Evolutionary conservation across 495 filamentous ascomycete genomes (phyloP).

Genomic region (Hypoxylon fuscum): DNA sequence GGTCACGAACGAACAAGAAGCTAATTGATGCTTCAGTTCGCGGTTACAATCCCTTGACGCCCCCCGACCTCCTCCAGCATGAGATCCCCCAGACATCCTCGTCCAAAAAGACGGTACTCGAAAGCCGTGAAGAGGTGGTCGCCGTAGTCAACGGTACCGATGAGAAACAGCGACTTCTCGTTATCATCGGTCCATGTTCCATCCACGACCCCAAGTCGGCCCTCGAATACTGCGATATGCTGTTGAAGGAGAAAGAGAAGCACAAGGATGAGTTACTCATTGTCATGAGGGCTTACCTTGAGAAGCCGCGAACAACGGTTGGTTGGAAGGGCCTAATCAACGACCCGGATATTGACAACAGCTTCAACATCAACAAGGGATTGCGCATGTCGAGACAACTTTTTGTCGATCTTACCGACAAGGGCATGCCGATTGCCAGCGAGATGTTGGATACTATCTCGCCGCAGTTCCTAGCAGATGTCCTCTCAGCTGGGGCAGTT

Average conservation of each 20-base stretch:
- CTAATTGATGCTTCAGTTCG: slow-evolving; percentile 64
- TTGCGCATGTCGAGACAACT: slow-evolving; percentile 86
- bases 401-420: slow-evolving; percentile 92
- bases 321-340: slow-evolving; percentile 99
- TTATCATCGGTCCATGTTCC: slow-evolving; percentile 95
- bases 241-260: slow-evolving; percentile 86
- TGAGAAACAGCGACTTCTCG: slow-evolving; percentile 77
- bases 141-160: slow-evolving; percentile 83
- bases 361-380: slow-evolving; percentile 99
- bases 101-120: slow-evolving; percentile 81
- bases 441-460: slow-evolving; percentile 99
- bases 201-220: slow-evolving; percentile 96
- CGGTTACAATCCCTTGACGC: slow-evolving; percentile 92
- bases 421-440: slow-evolving; percentile 97
- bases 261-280: slow-evolving; percentile 90
- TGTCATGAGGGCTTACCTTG: slow-evolving; percentile 97
- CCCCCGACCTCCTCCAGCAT: slow-evolving; percentile 93
- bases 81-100: slow-evolving; percentile 84
- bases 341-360: slow-evolving; percentile 98
- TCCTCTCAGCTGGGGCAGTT: slow-evolving; percentile 89
- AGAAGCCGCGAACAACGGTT: slow-evolving; percentile 98
- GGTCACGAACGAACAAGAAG: slow-evolving; percentile 17
- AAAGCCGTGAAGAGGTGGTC: slow-evolving; percentile 82
- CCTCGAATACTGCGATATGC: slow-evolving; percentile 88
- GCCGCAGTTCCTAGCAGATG: slow-evolving; percentile 96